Base-by-base conservation (phyloP, 2,329 filamentous ascomycete genomes). In the Botrytis paeoniae region DNA sequence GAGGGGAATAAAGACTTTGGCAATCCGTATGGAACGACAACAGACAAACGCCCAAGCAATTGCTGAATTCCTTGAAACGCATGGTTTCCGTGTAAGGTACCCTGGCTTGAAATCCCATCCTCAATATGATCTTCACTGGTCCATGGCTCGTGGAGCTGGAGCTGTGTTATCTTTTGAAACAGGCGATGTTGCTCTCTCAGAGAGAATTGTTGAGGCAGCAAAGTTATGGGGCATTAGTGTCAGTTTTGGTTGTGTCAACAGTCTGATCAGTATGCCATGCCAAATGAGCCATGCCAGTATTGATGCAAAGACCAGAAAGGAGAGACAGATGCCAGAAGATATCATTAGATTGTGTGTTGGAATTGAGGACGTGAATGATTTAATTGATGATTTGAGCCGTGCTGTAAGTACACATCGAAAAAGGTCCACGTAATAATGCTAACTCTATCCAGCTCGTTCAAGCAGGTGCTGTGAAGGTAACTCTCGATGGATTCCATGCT, bases 211-310 rank as follows among this genome's bases (percentile, higher is more conserved):
- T 8, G 96, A 98, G 84, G 93, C 93, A 43, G 93, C 96, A 3
- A 90, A 93, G 76, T 86, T 99, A 45, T 99, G 94, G 91, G 94
- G 93, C 48, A 99, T 99, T 78, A 97, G 93, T 77, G 96, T 99
- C 74, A 97, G 94, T 80, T 99, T 99, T 81, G 96, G 96, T 65
- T 98, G 96, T 82, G 96, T 99, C 77, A 99, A 99, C 85, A 97
- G 93, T 81, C 85, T 99, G 82, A 99, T 99, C 83, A 98, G 95
- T 85, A 98, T 99, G 95, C 95, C 96, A 14, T 99, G 96, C 84
- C 94, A 95, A 80, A 99, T 99, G 97, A 98, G 95, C 83, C 96
- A 99, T 83, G 96, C 96, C 57, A 97, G 94, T 81, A 99, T 99
- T 80, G 96, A 98, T 81, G 93, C 94, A 74, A 97, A 97, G 85